Conservation (phyloP, 2,329 filamentous ascomycete species). For the Aspergillus pseudoterreus region DNA sequence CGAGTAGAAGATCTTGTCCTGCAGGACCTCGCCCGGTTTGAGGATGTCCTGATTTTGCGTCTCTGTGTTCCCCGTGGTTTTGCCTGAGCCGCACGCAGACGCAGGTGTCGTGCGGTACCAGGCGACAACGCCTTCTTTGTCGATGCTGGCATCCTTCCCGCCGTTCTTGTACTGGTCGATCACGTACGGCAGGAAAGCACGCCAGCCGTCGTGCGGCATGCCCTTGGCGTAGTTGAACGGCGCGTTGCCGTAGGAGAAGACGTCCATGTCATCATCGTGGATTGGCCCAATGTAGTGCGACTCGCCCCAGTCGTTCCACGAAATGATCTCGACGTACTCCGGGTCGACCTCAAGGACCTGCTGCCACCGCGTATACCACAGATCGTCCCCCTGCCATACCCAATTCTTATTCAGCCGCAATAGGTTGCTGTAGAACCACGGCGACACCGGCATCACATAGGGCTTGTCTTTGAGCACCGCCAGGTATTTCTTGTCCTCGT, state of each 20-base stretch:
- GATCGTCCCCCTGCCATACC: conserved; percentile 57
- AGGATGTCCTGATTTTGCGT: conserved; percentile 21
- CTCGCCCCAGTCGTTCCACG: conserved; percentile 62
- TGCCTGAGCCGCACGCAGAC: conserved; percentile 18
- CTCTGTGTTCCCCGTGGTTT: conserved; percentile 27
- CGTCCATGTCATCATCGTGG: conserved; percentile 42
- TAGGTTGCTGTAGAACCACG: conserved; percentile 58
- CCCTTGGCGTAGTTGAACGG: conserved; percentile 34
- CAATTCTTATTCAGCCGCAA: conserved; percentile 58
- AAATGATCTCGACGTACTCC: conserved; percentile 53
- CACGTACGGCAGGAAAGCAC: conserved; percentile 30
- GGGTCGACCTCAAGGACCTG: conserved; percentile 51
- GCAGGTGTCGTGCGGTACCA: conserved; percentile 27
- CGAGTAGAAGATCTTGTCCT: conserved; percentile 26
- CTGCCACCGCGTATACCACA: conserved; percentile 60
- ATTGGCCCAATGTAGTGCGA: conserved; percentile 57
- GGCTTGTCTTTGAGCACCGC: conserved; percentile 30
- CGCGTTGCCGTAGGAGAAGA: conserved; percentile 27
- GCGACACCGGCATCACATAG: conserved; percentile 54
- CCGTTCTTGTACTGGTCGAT: conserved; percentile 34
- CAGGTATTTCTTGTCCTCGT: conserved; percentile 41
- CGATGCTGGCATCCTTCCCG: conserved; percentile 20
- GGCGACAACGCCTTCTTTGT: conserved; percentile 19
- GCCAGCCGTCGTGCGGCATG: conserved; percentile 32
- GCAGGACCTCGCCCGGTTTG: conserved; percentile 14